These are phyloP conservation scores for Phylloporus arenicola DNA, from an alignment of 768 basidiomycete genomes.

Conservation along the genomic window DNA sequence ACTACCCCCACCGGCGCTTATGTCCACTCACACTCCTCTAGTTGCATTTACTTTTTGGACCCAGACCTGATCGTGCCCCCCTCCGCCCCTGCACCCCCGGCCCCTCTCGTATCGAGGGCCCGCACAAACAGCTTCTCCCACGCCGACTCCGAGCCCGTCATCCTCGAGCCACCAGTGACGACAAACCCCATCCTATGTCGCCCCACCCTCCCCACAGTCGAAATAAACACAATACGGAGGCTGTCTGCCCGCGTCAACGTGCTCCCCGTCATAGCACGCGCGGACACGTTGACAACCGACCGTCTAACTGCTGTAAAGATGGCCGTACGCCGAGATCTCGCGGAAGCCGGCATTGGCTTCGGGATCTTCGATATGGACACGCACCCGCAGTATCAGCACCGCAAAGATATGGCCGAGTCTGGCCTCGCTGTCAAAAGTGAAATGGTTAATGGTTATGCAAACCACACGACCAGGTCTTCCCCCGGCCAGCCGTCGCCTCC, in stretches of 20 bases:
- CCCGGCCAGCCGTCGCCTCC: constrained; percentile 57
- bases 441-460: constrained; percentile 46
- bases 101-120: constrained; percentile 60
- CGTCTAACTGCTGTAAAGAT: constrained; percentile 73
- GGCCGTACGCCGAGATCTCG: constrained; percentile 75
- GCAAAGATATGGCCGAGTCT: constrained; percentile 40
- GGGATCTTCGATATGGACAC: constrained; percentile 81
- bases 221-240: constrained; percentile 74
- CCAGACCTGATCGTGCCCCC: constrained; percentile 76
- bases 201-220: constrained; percentile 60
- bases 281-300: constrained; percentile 78
- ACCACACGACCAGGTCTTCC: constrained; percentile 47
- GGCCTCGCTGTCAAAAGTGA: constrained; percentile 44
- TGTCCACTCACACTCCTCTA: constrained; percentile 30
- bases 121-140: constrained; percentile 70
- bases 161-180: constrained; percentile 73
- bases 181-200: constrained; percentile 65
- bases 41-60: constrained; percentile 85
- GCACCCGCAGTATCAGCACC: constrained; percentile 43
- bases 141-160: constrained; percentile 68
- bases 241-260: constrained; percentile 82
- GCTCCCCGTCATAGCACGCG: constrained; percentile 78
- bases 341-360: constrained; percentile 81
- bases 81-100: constrained; percentile 59
- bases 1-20: constrained; percentile 29